Evolutionary conservation across 23 red algal genomes (phyloP), one percentile per base, ranked within the genome.

Genomic region (Gracilaria gracilis): DNA sequence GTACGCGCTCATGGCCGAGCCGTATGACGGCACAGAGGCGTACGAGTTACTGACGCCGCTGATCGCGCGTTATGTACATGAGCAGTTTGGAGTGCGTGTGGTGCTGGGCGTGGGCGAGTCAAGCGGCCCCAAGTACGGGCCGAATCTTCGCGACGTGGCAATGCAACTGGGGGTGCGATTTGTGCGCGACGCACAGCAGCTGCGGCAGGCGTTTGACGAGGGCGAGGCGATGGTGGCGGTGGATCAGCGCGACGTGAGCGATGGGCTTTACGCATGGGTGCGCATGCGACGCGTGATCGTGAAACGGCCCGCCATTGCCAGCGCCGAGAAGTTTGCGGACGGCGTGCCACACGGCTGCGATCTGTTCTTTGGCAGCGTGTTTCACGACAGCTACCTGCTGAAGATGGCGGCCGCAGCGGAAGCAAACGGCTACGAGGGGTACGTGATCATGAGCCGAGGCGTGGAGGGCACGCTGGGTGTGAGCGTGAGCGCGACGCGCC

Each of bases 291-390:
- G 93, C n/a, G 53, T 81, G 21, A 89, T 95, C 44, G 72, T 95
- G 35, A 95, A 95, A 36, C 48, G 93, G 35, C 93, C 93, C 55
- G 80, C 51, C n/a, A 59, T 95, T 15, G 93, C 93, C 32, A 90
- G 83, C 28, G 55, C 70, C 6, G 93, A 95, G 79, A 95, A 95
- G 75, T 95, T 66, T 67, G 93, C 76, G 1, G 74, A 77, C 57
- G 71, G 12, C 36, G 46, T 34, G 66, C 53, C 86, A 0, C 48
- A 69, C 25, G 84, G 81, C 62, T 53, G 80, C 32, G 75, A 67
- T 19, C 6, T 90, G 23, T 84, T 95, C 51, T 15, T 95, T 8
- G 88, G 48, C 36, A 85, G 78, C 82, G 93, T 72, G 24, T 95
- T 95, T 61, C 93, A 95, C 53, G 57, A 74, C 21, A 76, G 76